These are phyloP conservation scores for Pleurotus tuoliensis DNA, from an alignment of 768 basidiomycete species.

Conservation along the genomic window DNA sequence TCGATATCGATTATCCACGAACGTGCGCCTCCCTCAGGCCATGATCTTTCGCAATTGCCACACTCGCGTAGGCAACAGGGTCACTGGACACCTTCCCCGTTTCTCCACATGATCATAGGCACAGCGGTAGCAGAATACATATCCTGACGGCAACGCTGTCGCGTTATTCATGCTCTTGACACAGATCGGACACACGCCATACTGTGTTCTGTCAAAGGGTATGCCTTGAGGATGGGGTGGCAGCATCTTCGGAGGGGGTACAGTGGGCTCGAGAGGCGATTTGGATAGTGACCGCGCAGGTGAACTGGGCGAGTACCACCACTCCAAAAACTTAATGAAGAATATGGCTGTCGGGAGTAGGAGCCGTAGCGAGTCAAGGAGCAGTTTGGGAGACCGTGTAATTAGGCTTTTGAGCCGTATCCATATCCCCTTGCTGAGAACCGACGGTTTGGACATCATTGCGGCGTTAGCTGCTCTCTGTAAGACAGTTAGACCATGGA, in stretches of 20 bases:
- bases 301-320: conserved; percentile 97
- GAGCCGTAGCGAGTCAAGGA: conserved; percentile 75
- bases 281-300: conserved; percentile 72
- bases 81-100: conserved; percentile 81
- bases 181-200: conserved; percentile 88
- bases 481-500: conserved; percentile 8
- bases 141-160: conserved; percentile 87
- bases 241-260: conserved; percentile 76
- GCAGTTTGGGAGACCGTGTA: conserved; percentile 49
- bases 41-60: conserved; percentile 89
- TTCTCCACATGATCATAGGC: conserved; percentile 79
- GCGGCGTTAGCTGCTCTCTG: conserved; percentile 39
- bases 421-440: conserved; percentile 28
- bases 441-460: conserved; percentile 20
- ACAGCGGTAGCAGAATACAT: conserved; percentile 94
- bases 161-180: conserved; percentile 71
- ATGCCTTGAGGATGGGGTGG: conserved; percentile 72
- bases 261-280: conserved; percentile 60
- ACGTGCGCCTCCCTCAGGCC: conserved; percentile 54
- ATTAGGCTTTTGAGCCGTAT: conserved; percentile 45
- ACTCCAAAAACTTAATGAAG: conserved; percentile 94
- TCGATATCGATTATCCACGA: conserved; percentile 31
- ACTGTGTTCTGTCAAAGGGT: conserved; percentile 55
- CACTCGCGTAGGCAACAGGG: conserved; percentile 65
- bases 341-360: conserved; percentile 89